Conservation (phyloP, 2,329 filamentous ascomycete species). For the Coniochaeta hoffmannii region DNA sequence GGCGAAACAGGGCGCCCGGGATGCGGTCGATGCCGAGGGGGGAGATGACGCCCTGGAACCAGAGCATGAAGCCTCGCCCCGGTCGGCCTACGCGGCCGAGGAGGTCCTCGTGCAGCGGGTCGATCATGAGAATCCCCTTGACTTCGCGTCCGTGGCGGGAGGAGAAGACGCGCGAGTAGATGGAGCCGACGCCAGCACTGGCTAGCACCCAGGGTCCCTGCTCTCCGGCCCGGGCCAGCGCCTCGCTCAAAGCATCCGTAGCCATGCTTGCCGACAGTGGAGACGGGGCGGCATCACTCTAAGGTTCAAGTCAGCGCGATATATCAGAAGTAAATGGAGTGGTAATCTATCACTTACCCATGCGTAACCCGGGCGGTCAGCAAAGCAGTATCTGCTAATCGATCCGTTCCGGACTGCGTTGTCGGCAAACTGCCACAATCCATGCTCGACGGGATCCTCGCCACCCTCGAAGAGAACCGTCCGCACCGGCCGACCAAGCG, state of each 20-base stretch:
- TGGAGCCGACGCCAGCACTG: constrained; percentile 76
- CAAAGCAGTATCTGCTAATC: constrained; percentile 88
- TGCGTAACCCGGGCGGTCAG: constrained; percentile 82
- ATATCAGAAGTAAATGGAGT: constrained; percentile 23
- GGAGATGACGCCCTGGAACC: constrained; percentile 78
- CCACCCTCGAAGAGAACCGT: constrained; percentile 85
- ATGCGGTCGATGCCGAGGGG: constrained; percentile 80
- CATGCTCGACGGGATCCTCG: constrained; percentile 69
- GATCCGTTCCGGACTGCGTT: constrained; percentile 69
- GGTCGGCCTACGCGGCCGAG: constrained; percentile 61
- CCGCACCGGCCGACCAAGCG: constrained; percentile 50
- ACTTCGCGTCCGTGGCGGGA: constrained; percentile 71
- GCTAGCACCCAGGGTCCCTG: constrained; percentile 83
- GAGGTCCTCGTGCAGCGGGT: constrained; percentile 83
- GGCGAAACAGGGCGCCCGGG: constrained; percentile 72
- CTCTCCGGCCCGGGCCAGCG: constrained; percentile 72
- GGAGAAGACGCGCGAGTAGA: constrained; percentile 88
- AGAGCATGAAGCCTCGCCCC: constrained; percentile 72
- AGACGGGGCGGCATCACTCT: constrained; percentile 82
- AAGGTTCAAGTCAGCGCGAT: background rate
- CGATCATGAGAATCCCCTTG: constrained; percentile 74
- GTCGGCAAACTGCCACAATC: constrained; percentile 74
- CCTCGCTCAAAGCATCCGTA: constrained; percentile 82
- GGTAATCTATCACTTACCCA: constrained; percentile 43
- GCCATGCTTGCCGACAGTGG: constrained; percentile 90